phyloP scores from a whole-genome alignment of 352 stramenopile species.

The Phytopythium sindhum region DNA sequence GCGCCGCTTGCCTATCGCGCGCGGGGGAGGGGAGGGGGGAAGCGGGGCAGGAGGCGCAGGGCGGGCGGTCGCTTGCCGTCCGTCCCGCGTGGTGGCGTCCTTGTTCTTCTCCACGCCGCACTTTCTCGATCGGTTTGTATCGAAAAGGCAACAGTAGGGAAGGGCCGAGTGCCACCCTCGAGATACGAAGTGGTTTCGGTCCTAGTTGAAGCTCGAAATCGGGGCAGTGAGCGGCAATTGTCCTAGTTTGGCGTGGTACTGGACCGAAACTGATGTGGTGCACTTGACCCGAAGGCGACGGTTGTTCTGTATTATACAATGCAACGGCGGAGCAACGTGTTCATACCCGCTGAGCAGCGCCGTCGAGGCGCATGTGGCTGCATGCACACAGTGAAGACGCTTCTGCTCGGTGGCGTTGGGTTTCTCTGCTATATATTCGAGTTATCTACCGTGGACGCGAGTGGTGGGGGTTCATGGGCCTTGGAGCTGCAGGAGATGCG shows the following conservation, averaged over 20 bases:
- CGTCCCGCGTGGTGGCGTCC: neutral
- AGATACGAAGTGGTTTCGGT: slow-evolving; percentile 6
- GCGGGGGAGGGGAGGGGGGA: neutral
- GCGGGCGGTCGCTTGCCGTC: neutral
- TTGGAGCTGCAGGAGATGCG: neutral
- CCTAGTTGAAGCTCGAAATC: neutral
- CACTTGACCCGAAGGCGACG: neutral
- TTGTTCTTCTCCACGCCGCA: slow-evolving; percentile 1
- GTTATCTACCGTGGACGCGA: neutral
- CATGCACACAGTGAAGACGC: neutral
- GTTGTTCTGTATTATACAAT: neutral
- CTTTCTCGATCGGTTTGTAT: slow-evolving; percentile 7
- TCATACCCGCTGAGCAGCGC: too few relatives aligned
- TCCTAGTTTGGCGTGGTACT: neutral
- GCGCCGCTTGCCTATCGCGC: neutral
- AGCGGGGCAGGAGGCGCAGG: neutral
- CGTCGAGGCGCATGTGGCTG: too few relatives aligned
- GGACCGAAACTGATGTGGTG: neutral
- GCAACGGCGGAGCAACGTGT: neutral
- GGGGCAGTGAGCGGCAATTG: neutral
- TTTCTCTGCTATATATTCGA: neutral
- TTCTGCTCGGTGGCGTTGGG: neutral
- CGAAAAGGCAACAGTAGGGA: slow-evolving; percentile 5
- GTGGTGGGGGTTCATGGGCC: too few relatives aligned
- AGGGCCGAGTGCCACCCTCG: neutral